phyloP scores from a whole-genome alignment of 208 protist species.

The Porcisia hertigi region DNA sequence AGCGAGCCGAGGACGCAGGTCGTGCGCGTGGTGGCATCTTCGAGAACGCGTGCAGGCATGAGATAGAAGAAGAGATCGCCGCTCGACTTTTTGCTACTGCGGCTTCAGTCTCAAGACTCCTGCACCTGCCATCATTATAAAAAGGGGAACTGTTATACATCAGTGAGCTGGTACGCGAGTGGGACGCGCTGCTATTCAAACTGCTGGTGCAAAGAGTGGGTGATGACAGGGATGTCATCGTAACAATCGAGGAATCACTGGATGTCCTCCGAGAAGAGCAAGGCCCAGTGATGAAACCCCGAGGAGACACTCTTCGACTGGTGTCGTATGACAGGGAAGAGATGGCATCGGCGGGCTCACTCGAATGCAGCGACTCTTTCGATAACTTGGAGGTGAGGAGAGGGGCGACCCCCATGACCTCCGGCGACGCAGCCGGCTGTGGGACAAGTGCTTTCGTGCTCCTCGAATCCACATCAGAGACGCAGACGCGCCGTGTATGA shows the following conservation, averaged over 20 bases:
- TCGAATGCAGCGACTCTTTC: slow-evolving; percentile 7
- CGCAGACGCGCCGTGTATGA: neutral
- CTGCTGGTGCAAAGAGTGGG: neutral
- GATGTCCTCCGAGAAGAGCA: neutral
- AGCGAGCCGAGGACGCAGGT: neutral
- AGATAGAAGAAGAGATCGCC: neutral
- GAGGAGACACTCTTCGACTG: slow-evolving; percentile 6
- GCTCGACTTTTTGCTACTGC: neutral
- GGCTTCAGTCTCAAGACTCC: slow-evolving; percentile 1
- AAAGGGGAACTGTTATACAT: neutral
- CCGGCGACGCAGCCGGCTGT: slow-evolving; percentile 7
- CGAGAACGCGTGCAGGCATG: neutral
- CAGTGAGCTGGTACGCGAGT: slow-evolving; percentile 1
- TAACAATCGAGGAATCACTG: neutral
- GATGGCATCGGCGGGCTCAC: neutral
- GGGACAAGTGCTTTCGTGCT: neutral
- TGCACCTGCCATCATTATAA: neutral
- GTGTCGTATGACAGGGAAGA: neutral
- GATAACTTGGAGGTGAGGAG: slow-evolving; percentile 8
- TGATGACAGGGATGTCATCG: neutral
- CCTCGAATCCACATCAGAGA: neutral
- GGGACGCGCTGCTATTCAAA: neutral
- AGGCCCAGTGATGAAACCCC: neutral
- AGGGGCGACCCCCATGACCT: slow-evolving; percentile 8
- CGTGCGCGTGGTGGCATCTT: neutral